Evolutionary conservation across 169 alveolate species (phyloP).

Genomic region (Plasmodium gaboni): DNA sequence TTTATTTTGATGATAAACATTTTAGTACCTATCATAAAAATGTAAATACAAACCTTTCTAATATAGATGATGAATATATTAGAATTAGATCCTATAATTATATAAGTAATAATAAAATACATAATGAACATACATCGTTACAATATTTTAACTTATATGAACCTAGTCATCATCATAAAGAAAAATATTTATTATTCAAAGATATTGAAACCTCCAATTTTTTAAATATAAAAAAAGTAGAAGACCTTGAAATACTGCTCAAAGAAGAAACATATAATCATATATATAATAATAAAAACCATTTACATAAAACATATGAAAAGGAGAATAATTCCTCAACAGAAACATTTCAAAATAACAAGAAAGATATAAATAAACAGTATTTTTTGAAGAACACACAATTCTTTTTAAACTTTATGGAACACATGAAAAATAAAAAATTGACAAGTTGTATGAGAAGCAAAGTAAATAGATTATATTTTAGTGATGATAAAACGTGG

Average conservation of each 20-base stretch:
- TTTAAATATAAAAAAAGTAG: conserved; percentile 20
- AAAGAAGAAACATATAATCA: neutral
- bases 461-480: conserved; percentile 37
- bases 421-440: conserved; percentile 24
- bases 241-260: conserved; percentile 11
- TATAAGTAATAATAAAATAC: neutral
- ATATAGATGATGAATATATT: neutral
- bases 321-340: neutral
- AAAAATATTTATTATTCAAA: conserved; percentile 1
- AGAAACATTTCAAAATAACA: neutral
- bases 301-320: neutral
- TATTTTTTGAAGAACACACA: neutral
- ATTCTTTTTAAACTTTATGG: neutral
- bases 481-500: conserved; percentile 10
- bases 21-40: conserved; percentile 27
- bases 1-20: conserved; percentile 44
- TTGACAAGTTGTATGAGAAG: conserved; percentile 37
- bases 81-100: conserved; percentile 36
- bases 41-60: conserved; percentile 27
- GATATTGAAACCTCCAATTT: neutral
- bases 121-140: conserved; percentile 2
- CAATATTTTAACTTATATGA: conserved; percentile 47
- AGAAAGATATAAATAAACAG: neutral
- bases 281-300: neutral
- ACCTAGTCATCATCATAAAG: conserved; percentile 43